Conservation (phyloP, 768 basidiomycete species). For the Phanerochaete carnosa region DNA sequence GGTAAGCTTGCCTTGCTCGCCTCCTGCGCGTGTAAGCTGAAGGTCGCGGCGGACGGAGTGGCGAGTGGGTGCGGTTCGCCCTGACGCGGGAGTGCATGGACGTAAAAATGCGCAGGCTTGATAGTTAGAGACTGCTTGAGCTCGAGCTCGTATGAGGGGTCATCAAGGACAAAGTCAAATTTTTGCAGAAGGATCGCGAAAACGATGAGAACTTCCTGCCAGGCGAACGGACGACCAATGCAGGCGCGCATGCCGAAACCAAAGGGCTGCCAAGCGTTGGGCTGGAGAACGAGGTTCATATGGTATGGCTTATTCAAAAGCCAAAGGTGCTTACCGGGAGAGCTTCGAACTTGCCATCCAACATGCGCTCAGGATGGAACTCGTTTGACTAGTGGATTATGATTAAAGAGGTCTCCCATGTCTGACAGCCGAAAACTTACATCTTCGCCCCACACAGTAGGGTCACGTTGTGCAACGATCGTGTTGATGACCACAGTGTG, state of each 20-base stretch:
- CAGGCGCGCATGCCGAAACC: conserved; percentile 25
- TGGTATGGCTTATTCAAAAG: not conserved
- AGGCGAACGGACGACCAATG: conserved; percentile 43
- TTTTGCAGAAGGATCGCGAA: conserved; percentile 40
- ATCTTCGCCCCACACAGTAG: conserved; percentile 47
- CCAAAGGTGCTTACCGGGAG: conserved; percentile 32
- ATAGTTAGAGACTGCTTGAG: conserved; percentile 45
- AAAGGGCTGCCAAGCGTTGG: conserved; percentile 42
- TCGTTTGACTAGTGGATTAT: conserved; percentile 25
- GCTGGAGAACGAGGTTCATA: conserved; percentile 23
- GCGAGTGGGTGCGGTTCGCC: conserved; percentile 6
- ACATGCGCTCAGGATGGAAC: conserved; percentile 47
- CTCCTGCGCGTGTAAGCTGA: not conserved
- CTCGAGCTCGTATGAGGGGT: conserved; percentile 41
- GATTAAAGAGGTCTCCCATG: not conserved
- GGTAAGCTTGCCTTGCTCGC: not conserved
- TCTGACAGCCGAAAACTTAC: conserved; percentile 20
- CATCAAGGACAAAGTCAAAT: conserved; percentile 41
- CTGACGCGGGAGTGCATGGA: conserved; percentile 36
- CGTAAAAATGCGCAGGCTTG: conserved; percentile 41
- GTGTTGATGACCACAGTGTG: conserved; percentile 26
- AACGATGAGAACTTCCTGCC: conserved; percentile 44
- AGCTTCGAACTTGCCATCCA: conserved; percentile 46
- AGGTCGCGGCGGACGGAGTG: not conserved
- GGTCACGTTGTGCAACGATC: conserved; percentile 35